Evolutionary conservation across 2,329 filamentous ascomycete species (phyloP).

Genomic region (Ambrosiella beaveri): DNA sequence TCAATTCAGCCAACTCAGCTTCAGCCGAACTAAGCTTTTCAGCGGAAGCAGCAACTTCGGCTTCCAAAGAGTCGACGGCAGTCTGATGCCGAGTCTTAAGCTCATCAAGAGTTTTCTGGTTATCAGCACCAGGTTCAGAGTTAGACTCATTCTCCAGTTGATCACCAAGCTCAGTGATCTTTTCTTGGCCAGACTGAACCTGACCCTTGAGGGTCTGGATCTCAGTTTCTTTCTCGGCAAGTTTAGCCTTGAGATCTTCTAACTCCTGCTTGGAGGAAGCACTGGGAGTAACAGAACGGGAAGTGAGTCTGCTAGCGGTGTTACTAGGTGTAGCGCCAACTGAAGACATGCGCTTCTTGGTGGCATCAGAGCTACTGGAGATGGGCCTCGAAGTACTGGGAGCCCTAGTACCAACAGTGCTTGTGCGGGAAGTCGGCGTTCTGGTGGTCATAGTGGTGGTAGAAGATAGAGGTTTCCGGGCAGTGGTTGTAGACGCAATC

Average conservation of each 20-base stretch:
- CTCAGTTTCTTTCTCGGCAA: conserved; percentile 39
- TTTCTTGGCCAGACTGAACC: conserved; percentile 37
- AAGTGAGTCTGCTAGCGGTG: conserved; percentile 23
- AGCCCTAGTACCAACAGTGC: conserved; percentile 18
- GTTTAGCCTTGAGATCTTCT: conserved; percentile 42
- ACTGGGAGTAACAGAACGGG: conserved; percentile 17
- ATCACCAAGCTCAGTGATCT: conserved; percentile 35
- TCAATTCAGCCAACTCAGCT: conserved; percentile 32
- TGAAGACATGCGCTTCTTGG: conserved; percentile 41
- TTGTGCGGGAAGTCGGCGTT: conserved; percentile 7
- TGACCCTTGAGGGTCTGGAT: conserved; percentile 39
- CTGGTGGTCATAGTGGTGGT: conserved; percentile 2
- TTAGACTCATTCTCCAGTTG: conserved; percentile 28
- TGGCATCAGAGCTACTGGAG: conserved; percentile 24
- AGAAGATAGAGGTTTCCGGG: conserved; percentile 11
- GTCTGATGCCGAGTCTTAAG: conserved; percentile 34
- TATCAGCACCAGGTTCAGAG: conserved; percentile 27
- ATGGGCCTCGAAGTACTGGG: conserved; percentile 22
- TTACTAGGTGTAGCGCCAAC: conserved; percentile 24
- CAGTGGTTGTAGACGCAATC: conserved; percentile 22
- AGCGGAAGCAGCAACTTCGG: conserved; percentile 29
- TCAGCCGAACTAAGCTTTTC: conserved; percentile 35
- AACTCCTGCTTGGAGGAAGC: conserved; percentile 34
- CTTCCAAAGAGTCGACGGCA: conserved; percentile 29
- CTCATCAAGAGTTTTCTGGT: conserved; percentile 26